Evolutionary conservation across 768 basidiomycete species (phyloP), one percentile per base, ranked within the genome.

Genomic region (Mrakia blollopis): DNA sequence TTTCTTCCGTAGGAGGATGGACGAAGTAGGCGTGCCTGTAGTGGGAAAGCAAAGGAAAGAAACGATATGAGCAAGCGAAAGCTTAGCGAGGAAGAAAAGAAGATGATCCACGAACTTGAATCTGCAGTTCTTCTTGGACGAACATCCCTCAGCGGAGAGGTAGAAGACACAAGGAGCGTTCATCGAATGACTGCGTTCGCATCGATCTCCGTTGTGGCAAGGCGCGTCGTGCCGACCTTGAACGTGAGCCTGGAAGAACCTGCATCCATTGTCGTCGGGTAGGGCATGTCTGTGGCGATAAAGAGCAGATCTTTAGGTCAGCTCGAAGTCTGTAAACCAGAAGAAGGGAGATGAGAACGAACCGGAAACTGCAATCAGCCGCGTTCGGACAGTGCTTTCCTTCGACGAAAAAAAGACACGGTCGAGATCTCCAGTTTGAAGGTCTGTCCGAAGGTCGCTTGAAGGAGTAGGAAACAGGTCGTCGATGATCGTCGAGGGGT

Each of bases 151-250:
- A 37, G 62, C 30, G 28, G 62, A 32, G 18, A 63, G 30, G 32
- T 63, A 32, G 32, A 32, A 37, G 30, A 63, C 32, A 21, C 62
- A 63, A 11, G 62, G 62, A 32, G 62, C n/a, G 62, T 35, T 37
- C 35, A 32, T 32, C 30, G 62, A 63, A 32, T 63, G 62, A 21
- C 10, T 14, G 11, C 62, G 9, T 25, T 35, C 30, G 30, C 62
- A 63, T 63, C 62, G 62, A 37, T 63, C 62, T 32, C 62, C 62
- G 35, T 63, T 32, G 10, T 30, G 62, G 32, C 62, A 63, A 35
- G 62, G 62, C 13, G 18, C 30, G 35, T 32, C 30, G 18, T 63
- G 62, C 10, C 62, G 62, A 5, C 62, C 62, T 32, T 37, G 30
- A 30, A 18, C 14, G 62, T 63, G 14, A 10, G 62, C 62, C 13